These are phyloP conservation scores for Apiosordaria backusii DNA, from an alignment of 495 filamentous ascomycete genomes.

Conservation along the genomic window DNA sequence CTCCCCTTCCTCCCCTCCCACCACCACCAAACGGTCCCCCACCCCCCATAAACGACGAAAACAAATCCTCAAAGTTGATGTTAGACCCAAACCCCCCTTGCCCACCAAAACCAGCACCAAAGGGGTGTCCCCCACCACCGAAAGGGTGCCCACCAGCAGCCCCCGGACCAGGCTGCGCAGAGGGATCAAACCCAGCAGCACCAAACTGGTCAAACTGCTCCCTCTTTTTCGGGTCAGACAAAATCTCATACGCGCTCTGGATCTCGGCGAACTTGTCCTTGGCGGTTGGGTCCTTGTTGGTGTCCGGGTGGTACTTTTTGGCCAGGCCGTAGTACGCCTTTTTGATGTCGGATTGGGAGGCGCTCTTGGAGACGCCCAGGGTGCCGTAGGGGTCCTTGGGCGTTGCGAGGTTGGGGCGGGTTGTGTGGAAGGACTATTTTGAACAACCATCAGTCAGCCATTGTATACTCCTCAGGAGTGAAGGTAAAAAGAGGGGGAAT, in stretches of 20 bases:
- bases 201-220: conserved; percentile 89
- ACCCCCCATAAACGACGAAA: conserved; percentile 72
- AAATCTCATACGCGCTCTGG: conserved; percentile 85
- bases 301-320: conserved; percentile 98
- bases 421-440: conserved; percentile 71
- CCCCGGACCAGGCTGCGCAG: conserved; percentile 62
- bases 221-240: conserved; percentile 87
- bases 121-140: conserved; percentile 46
- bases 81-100: conserved; percentile 66
- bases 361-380: conserved; percentile 76
- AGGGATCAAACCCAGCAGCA: conserved; percentile 80
- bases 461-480: not conserved
- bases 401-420: conserved; percentile 53
- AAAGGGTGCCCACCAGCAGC: conserved; percentile 60
- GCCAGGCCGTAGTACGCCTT: conserved; percentile 97
- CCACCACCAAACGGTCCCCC: conserved; percentile 53
- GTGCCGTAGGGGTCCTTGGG: conserved; percentile 79
- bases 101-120: conserved; percentile 41
- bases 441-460: not conserved
- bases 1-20: conserved; percentile 43
- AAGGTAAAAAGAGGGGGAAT: not conserved
- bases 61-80: conserved; percentile 94
- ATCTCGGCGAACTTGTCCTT: conserved; percentile 94
- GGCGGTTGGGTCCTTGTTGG: conserved; percentile 86
- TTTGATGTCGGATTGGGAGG: conserved; percentile 86